Evolutionary conservation across 2,329 filamentous ascomycete genomes (phyloP), one percentile per base, ranked within the genome.

Genomic region (Orbilia quercus): DNA sequence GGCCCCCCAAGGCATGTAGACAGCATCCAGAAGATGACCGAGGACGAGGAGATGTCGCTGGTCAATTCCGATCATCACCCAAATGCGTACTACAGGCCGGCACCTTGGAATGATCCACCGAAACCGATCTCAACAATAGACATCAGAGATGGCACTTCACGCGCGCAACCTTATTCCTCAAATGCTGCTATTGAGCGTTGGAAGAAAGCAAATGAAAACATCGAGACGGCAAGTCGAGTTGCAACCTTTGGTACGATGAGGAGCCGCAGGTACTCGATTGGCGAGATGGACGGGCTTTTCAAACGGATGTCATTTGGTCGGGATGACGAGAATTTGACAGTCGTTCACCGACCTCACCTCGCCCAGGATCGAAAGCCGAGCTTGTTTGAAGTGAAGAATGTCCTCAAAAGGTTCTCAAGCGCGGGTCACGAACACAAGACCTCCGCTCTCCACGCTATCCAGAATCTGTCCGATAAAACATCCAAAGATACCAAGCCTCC

Each of bases 141-240:
- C 36, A 76, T 79, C 12, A 59, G 78, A 2, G 79, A 80, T n/a
- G 78, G 79, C 4, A 75, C 77, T 11, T 80, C 78, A 11, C 77
- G 77, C 28, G 82, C 81, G 42, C 83, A 84, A 63, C 83, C 83
- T 16, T 76, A 79, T 34, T 84, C 83, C 1, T 82, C 84, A 0
- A 84, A 83, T 60, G 82, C 83, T 23, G 84, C 84, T 7, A 85
- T 85, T 75, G 81, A 80, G 79, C 80, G 80, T 36, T 85, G 82
- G 77, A 79, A 79, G 18, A 75, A 78, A 38, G 80, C 81, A 66
- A 81, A 83, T 2, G 83, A 84, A 63, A 81, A 83, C 25, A 80
- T 84, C 6, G 81, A 83, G 50, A 80, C 81, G n/a, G 80, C 81
- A 42, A 82, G 81, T 31, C 78, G 82, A 75, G 59, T 76, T 76